Conservation (phyloP, 352 stramenopile species). For the Pythium periplocum region DNA sequence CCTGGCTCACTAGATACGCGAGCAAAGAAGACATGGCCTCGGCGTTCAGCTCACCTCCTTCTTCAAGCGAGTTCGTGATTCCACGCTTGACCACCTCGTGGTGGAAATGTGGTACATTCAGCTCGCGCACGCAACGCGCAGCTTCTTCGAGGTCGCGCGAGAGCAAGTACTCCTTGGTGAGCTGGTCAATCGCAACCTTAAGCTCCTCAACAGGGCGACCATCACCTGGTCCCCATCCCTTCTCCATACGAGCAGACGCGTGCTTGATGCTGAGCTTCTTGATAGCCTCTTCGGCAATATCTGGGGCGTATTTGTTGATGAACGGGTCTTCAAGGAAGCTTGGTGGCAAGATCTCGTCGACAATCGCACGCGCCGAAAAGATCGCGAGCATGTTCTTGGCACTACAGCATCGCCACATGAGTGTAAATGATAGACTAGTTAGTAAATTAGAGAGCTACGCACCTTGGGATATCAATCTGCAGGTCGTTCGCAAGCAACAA, state of each 20-base stretch:
- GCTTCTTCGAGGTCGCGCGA: constrained; percentile 95
- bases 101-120: constrained; percentile 95
- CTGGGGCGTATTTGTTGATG: constrained; percentile 89
- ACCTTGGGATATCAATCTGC: constrained; percentile 93
- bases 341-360: constrained; percentile 98
- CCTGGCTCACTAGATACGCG: constrained; percentile 34
- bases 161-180: constrained; percentile 96
- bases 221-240: constrained; percentile 96
- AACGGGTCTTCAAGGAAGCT: constrained; percentile 97
- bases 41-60: constrained; percentile 26
- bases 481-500: constrained; percentile 96
- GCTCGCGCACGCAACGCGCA: constrained; percentile 87
- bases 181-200: constrained; percentile 92
- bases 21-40: constrained; percentile 38
- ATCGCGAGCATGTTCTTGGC: constrained; percentile 92
- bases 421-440: no score
- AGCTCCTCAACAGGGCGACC: constrained; percentile 88
- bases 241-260: constrained; percentile 92
- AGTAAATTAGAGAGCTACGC: constrained; percentile 3
- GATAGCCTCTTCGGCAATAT: constrained; percentile 95
- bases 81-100: constrained; percentile 94
- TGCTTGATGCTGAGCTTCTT: constrained; percentile 97
- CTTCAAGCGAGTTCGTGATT: constrained; percentile 42
- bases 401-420: constrained; percentile 4
- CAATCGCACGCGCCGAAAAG: constrained; percentile 96